Evolutionary conservation across 768 basidiomycete genomes (phyloP).

Genomic region (Pisolithus tinctorius): DNA sequence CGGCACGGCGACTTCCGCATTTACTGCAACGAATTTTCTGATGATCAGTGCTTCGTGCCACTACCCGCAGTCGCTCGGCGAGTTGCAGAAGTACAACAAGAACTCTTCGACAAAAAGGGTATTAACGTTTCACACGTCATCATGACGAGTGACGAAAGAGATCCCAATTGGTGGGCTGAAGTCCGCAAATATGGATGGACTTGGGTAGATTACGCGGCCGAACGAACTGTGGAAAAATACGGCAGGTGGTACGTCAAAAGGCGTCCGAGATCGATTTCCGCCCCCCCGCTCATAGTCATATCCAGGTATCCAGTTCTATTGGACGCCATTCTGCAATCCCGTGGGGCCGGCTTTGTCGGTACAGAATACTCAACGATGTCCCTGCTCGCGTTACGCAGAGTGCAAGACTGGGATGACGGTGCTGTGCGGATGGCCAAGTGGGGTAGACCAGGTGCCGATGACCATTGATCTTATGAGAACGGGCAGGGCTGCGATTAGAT

Average conservation of each 20-base stretch:
- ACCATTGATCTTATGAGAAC: conserved; percentile 31
- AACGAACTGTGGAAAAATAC: conserved; percentile 36
- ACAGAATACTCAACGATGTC: conserved; percentile 71
- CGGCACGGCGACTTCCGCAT: conserved; percentile 48
- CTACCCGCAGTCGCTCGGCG: conserved; percentile 47
- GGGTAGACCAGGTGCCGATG: conserved; percentile 51
- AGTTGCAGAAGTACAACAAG: conserved; percentile 48
- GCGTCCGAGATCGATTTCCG: neutral
- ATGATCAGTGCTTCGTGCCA: conserved; percentile 47
- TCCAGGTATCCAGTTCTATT: conserved; percentile 66
- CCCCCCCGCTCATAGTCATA: neutral
- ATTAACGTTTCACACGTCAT: conserved; percentile 46
- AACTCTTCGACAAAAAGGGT: conserved; percentile 39
- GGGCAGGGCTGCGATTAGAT: no score
- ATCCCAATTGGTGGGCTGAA: conserved; percentile 53
- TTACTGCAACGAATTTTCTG: conserved; percentile 37
- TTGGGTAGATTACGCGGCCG: conserved; percentile 38
- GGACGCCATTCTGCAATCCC: conserved; percentile 66
- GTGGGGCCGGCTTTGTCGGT: conserved; percentile 63
- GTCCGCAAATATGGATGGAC: conserved; percentile 47
- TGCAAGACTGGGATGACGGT: conserved; percentile 60
- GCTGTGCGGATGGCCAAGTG: conserved; percentile 47
- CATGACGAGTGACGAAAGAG: conserved; percentile 58
- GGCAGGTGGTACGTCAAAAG: conserved; percentile 40
- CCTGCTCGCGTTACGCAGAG: conserved; percentile 55